Evolutionary conservation across 306 rosid genomes (phyloP).

Genomic region (Acacia acuminata): DNA sequence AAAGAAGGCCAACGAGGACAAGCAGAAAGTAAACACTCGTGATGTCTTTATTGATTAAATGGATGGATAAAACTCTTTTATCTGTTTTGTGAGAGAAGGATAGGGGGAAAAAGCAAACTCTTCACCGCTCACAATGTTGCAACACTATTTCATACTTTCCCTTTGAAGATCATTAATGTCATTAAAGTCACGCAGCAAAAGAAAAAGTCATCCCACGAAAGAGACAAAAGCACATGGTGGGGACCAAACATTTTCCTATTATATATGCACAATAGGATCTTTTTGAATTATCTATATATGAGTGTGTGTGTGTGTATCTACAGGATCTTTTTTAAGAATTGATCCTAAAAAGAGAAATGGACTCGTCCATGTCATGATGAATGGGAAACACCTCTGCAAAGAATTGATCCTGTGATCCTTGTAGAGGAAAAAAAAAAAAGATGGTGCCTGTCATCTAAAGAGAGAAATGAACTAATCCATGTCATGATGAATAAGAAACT

Average conservation of each 20-base stretch:
- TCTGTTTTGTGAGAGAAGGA: neutral
- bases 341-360: constrained; percentile 3
- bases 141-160: neutral
- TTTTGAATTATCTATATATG: neutral
- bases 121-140: neutral
- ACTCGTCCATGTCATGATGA: constrained; percentile 62
- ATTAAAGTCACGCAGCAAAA: neutral
- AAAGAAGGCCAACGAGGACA: too few relatives aligned
- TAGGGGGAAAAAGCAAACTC: neutral
- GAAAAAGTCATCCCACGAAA: neutral
- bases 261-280: neutral
- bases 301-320: neutral
- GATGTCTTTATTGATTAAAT: neutral
- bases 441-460: constrained; percentile 3
- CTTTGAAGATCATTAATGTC: neutral
- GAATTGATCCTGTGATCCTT: constrained; percentile 15
- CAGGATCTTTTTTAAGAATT: constrained; percentile 8
- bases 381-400: constrained; percentile 47
- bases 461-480: constrained; percentile 40
- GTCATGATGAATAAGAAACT: constrained; percentile 74
- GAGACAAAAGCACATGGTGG: neutral
- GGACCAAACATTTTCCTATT: neutral
- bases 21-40: neutral
- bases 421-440: constrained; percentile 28
- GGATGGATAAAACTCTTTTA: neutral